Evolutionary conservation across 495 filamentous ascomycete genomes (phyloP).

Genomic region (Xylaria longipes): DNA sequence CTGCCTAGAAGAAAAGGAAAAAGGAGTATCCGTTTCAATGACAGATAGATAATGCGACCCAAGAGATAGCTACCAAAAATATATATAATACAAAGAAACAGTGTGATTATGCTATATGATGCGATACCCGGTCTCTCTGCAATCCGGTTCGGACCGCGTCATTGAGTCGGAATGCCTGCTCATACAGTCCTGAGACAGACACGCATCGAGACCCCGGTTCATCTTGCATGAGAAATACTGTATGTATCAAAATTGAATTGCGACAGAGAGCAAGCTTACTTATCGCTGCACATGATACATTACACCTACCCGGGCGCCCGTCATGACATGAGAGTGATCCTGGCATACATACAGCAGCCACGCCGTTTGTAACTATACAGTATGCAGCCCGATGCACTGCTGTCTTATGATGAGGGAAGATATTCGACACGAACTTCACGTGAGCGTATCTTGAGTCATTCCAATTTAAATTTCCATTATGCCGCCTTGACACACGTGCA

Average conservation of each 20-base stretch:
- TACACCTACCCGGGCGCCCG: conserved; percentile 16
- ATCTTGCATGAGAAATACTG: background rate
- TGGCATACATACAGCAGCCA: background rate
- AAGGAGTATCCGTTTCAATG: background rate
- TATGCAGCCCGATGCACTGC: background rate
- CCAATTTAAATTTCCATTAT: background rate
- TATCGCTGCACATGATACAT: background rate
- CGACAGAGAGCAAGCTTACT: background rate
- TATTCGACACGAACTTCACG: background rate
- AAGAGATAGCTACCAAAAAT: background rate
- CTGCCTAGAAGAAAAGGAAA: background rate
- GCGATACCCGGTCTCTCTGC: background rate
- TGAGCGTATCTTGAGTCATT: conserved; percentile 2
- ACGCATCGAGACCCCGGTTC: background rate
- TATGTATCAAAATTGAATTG: background rate
- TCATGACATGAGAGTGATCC: conserved; percentile 5
- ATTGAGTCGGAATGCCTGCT: background rate
- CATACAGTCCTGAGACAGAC: conserved; percentile 13
- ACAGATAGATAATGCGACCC: conserved; percentile 1
- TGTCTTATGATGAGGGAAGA: background rate
- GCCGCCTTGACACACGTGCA: background rate
- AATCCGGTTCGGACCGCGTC: conserved; percentile 16
- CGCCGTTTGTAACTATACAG: background rate
- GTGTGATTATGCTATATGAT: background rate
- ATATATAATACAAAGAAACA: background rate